Evolutionary conservation across 345 rosid genomes (phyloP), one percentile per base, ranked within the genome.

Genomic region (Pugionium dolabratum): DNA sequence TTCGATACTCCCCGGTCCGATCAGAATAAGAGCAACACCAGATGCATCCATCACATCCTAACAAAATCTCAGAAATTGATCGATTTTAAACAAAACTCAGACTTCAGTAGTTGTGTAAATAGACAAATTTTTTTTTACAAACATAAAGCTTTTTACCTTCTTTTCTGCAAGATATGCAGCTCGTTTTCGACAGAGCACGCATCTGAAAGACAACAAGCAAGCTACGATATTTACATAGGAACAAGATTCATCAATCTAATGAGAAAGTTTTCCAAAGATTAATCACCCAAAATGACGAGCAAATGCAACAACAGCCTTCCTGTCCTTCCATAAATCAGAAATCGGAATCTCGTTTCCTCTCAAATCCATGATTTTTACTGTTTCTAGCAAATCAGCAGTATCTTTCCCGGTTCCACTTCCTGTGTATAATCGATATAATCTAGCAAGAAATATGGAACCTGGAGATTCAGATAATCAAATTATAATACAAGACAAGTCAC

Each of bases 241-340:
- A 43, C 54, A n/a, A 59, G 11, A 55, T 30, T 51, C 59, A 54
- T 40, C 46, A 60, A 60, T 52, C 44, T 53, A 31, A 42, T 47
- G 0, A 59, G 47, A 34, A 57, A 55, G 0, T n/a, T 4, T 3
- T 54, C 41, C 1, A 9, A 36, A 44, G 27, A 6, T 35, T 5
- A 47, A 75, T 74, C 64, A 87, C 96, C 96, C 97, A 57, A 93
- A 93, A 75, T 90, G 98, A 75, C 97, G 96, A 67, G 96, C 94
- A 73, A 90, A 90, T 1, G 97, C 97, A 35, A 93, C 82, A 54
- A 88, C 89, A 0, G 91, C 86, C 70, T 80, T 93, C 66, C 96
- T 76, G 4, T 86, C 92, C 50, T 86, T 86, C 97, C 97, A 93
- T 58, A 93, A 62, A 81, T 88, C 84, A 50, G 97, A 86, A 69